Evolutionary conservation across 1,139 yeast species (phyloP).

Genomic region (Scheffersomyces cryptocercus): DNA sequence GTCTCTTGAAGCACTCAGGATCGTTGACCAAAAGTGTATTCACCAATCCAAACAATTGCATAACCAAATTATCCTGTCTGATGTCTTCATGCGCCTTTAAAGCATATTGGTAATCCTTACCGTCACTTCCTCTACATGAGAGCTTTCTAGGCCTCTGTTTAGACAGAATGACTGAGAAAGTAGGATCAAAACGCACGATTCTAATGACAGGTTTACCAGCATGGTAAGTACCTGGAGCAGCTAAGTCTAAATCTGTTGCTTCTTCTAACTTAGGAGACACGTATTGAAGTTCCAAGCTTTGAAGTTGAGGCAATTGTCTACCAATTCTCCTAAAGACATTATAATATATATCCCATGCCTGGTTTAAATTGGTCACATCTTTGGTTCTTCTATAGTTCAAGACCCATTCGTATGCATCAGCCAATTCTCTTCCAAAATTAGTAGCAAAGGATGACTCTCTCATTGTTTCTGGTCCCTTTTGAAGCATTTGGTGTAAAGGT

Average conservation of each 20-base stretch:
- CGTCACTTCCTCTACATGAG: constrained; percentile 83
- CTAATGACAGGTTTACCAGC: constrained; percentile 81
- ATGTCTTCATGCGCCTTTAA: constrained; percentile 98
- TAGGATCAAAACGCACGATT: constrained; percentile 77
- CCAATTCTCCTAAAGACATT: constrained; percentile 90
- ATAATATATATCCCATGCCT: constrained; percentile 97
- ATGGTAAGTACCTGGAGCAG: constrained; percentile 90
- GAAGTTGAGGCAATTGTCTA: constrained; percentile 84
- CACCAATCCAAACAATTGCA: constrained; percentile 96
- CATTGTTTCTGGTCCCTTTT: constrained; percentile 87
- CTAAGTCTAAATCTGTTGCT: constrained; percentile 79
- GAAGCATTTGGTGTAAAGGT: constrained; percentile 81
- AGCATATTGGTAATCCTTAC: constrained; percentile 77
- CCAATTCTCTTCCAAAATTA: constrained; percentile 89
- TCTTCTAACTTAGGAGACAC: constrained; percentile 88
- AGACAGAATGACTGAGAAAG: constrained; percentile 85
- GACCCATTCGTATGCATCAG: constrained; percentile 94
- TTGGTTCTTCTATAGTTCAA: constrained; percentile 79
- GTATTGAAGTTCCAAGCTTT: constrained; percentile 84
- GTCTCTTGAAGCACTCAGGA: constrained; percentile 95
- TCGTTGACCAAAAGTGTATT: constrained; percentile 87
- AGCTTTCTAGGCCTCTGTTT: constrained; percentile 93
- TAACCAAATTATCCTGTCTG: constrained; percentile 94
- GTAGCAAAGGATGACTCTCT: constrained; percentile 92
- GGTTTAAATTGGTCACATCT: constrained; percentile 86